Conservation (phyloP, 2,329 filamentous ascomycete genomes). For the Xylaria sp. region DNA sequence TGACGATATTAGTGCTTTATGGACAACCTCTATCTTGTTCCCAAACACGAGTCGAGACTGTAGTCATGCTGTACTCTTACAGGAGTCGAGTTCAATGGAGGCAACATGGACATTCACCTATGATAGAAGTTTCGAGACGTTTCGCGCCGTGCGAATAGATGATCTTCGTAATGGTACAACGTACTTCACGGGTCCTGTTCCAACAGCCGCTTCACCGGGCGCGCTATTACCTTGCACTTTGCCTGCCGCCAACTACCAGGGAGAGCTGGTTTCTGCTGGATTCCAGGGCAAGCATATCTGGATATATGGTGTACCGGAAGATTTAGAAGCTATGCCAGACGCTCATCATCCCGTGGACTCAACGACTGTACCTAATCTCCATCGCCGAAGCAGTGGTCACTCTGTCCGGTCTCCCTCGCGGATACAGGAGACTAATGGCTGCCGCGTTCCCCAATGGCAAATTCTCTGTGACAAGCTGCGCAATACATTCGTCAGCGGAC, state of each 20-base stretch:
- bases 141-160: conserved; percentile 76
- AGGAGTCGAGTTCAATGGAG: conserved; percentile 65
- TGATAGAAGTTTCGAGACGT: conserved; percentile 76
- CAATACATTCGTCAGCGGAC: conserved; percentile 73
- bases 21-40: conserved; percentile 86
- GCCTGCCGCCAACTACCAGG: conserved; percentile 70
- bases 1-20: conserved; percentile 74
- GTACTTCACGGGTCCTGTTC: conserved; percentile 76
- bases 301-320: conserved; percentile 79
- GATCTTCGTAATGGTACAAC: conserved; percentile 77
- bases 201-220: conserved; percentile 56
- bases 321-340: conserved; percentile 67
- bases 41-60: conserved; percentile 81
- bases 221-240: conserved; percentile 71
- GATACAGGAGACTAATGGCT: conserved; percentile 44
- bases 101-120: conserved; percentile 80
- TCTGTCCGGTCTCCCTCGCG: conserved; percentile 48
- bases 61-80: conserved; percentile 75
- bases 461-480: conserved; percentile 69
- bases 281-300: conserved; percentile 76
- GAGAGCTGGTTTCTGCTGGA: conserved; percentile 75
- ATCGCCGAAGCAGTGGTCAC: conserved; percentile 50
- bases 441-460: conserved; percentile 69
- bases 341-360: conserved; percentile 40
- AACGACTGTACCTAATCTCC: conserved; percentile 36